Percentiles rank a stretch among this genome's conserved stretches.
phyloP scores from a whole-genome alignment of 257 asterid genomes.

The Marsdenia floribunda region DNA sequence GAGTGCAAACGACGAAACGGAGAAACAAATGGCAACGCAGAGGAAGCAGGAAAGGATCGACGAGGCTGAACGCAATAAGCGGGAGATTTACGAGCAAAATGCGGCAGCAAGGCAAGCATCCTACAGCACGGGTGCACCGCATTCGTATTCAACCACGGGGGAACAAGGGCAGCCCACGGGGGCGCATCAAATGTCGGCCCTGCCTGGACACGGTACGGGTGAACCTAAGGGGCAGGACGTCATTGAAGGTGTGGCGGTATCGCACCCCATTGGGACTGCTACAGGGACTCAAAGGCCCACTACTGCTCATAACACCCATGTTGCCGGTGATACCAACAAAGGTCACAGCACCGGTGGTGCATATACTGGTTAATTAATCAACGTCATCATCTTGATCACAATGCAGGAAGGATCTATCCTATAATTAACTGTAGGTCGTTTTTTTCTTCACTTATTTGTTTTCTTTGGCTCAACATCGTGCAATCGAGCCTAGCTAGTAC shows the following conservation, averaged over 20 bases:
- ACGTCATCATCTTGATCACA: neutral
- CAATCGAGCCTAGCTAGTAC: no score
- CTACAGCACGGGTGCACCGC: constrained; percentile 24
- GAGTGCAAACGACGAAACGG: constrained; percentile 37
- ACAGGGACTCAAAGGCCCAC: constrained; percentile 42
- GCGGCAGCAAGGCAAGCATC: constrained; percentile 29
- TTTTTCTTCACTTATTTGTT: neutral
- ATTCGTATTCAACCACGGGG: constrained; percentile 39
- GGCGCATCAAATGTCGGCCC: constrained; percentile 46
- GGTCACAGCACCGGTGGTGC: constrained; percentile 42
- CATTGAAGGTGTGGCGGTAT: constrained; percentile 35
- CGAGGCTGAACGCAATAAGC: constrained; percentile 51
- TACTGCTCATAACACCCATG: constrained; percentile 41
- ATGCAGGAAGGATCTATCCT: neutral
- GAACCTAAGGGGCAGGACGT: constrained; percentile 40
- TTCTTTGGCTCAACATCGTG: no score
- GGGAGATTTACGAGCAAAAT: constrained; percentile 34
- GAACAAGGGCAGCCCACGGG: constrained; percentile 32
- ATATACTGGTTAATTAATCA: neutral
- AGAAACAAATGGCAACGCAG: constrained; percentile 52
- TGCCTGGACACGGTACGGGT: constrained; percentile 50
- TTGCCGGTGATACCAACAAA: constrained; percentile 23
- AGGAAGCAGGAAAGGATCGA: constrained; percentile 40
- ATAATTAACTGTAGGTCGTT: no score
- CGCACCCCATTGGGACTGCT: constrained; percentile 45